These are phyloP conservation scores for Mycena vulgaris DNA, from an alignment of 768 basidiomycete species.

Conservation along the genomic window DNA sequence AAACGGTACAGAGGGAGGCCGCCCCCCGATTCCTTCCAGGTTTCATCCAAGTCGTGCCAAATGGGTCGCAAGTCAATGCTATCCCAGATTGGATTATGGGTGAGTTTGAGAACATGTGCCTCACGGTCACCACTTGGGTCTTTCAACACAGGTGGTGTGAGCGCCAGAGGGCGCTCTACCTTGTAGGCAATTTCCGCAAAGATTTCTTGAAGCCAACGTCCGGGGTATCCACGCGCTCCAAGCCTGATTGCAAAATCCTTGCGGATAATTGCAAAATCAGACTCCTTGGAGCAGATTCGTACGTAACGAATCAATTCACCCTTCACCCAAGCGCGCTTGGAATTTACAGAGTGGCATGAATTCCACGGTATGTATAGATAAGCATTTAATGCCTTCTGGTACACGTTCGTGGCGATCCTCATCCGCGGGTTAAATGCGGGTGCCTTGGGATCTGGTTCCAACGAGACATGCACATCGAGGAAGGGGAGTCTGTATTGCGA, in stretches of 20 bases:
- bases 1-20: neutral
- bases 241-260: conserved; percentile 9
- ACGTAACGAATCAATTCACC: too few relatives aligned
- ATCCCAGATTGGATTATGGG: neutral
- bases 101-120: neutral
- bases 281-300: conserved; percentile 22
- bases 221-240: conserved; percentile 1
- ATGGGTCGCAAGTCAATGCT: neutral
- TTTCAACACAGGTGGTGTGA: too few relatives aligned
- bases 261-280: conserved; percentile 16
- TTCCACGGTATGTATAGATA: too few relatives aligned
- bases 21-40: neutral
- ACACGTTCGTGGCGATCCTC: too few relatives aligned
- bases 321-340: too few relatives aligned
- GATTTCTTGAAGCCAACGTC: conserved; percentile 10
- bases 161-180: neutral
- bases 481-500: too few relatives aligned
- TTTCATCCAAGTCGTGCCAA: neutral
- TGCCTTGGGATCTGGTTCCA: too few relatives aligned
- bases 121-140: neutral
- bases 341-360: too few relatives aligned
- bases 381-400: too few relatives aligned
- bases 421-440: too few relatives aligned
- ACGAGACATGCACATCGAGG: too few relatives aligned
- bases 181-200: conserved; percentile 25